Conservation (phyloP, 805 yeast genomes). For the Starmerella roubikii region DNA sequence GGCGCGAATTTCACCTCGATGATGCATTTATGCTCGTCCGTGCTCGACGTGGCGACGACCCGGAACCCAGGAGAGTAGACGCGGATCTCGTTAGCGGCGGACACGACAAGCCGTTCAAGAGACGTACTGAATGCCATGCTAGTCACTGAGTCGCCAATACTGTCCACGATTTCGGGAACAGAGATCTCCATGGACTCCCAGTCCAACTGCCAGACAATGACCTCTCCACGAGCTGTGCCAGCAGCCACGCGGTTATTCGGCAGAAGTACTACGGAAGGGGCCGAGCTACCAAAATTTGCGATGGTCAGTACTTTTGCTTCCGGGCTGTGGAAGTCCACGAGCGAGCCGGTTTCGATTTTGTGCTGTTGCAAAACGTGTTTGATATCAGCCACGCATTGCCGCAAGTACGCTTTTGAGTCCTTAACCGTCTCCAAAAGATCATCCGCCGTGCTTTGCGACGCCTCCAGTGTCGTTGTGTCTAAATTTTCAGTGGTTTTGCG, state of each 20-base stretch:
- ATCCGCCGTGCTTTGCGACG: constrained; percentile 1
- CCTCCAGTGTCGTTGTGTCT: not conserved
- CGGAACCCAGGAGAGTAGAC: constrained; percentile 3
- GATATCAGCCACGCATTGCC: constrained; percentile 28
- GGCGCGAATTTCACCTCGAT: constrained; percentile 7
- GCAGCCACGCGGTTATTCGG: constrained; percentile 7
- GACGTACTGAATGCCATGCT: constrained; percentile 2
- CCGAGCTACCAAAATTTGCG: constrained; percentile 15
- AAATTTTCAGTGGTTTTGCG: not conserved
- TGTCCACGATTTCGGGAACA: not conserved
- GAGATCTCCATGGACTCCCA: not conserved
- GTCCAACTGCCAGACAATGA: constrained; percentile 12
- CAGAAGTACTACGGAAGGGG: constrained; percentile 8
- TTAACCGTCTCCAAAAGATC: constrained; percentile 5
- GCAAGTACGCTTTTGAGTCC: constrained; percentile 21
- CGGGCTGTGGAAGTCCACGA: not conserved
- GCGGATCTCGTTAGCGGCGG: constrained; percentile 7
- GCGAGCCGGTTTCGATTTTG: too few relatives aligned
- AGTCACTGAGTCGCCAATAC: constrained; percentile 2
- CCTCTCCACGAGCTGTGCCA: constrained; percentile 18
- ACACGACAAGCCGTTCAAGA: constrained; percentile 13
- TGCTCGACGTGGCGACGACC: too few relatives aligned
- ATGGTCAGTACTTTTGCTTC: constrained; percentile 9
- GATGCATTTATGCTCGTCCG: constrained; percentile 1
- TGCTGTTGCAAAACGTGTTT: constrained; percentile 12